Evolutionary conservation across 805 yeast genomes (phyloP).

Genomic region (Maudiozyma bulderi): DNA sequence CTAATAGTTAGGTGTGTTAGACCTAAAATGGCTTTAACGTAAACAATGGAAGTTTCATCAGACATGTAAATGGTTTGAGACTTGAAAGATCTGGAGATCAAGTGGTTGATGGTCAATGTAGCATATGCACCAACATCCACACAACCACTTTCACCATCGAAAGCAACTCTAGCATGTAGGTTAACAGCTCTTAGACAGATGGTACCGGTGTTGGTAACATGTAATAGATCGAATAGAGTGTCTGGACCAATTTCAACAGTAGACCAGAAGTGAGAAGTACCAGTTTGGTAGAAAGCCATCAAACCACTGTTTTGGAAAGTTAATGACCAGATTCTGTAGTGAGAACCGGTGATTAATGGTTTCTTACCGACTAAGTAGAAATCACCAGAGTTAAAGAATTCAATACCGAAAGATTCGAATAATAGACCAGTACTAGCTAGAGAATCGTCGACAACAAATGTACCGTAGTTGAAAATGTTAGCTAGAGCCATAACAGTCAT

Average conservation of each 20-base stretch:
- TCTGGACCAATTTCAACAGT: conserved; percentile 3
- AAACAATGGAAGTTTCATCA: conserved; percentile 1
- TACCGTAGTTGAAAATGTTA: conserved; percentile 4
- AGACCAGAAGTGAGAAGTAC: background rate
- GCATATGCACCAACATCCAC: conserved; percentile 7
- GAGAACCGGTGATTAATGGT: conserved; percentile 1
- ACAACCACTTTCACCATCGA: conserved; percentile 9
- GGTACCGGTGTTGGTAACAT: conserved; percentile 7
- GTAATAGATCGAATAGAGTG: conserved; percentile 1
- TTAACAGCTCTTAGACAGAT: conserved; percentile 5
- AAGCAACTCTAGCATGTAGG: conserved; percentile 1
- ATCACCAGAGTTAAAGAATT: conserved; percentile 3
- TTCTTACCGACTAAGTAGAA: background rate
- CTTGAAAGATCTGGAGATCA: background rate
- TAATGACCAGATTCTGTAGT: background rate
- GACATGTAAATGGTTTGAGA: conserved; percentile 8
- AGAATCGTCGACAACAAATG: conserved; percentile 2
- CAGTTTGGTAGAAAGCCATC: conserved; percentile 2
- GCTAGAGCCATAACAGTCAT: background rate
- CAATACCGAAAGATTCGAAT: background rate
- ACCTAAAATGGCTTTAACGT: background rate
- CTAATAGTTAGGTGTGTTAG: conserved; percentile 1
- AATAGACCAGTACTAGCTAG: conserved; percentile 1
- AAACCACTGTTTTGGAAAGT: conserved; percentile 1
- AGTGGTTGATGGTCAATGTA: conserved; percentile 2